Conservation (phyloP, 2,329 filamentous ascomycete species). For the Fusarium sp. region DNA sequence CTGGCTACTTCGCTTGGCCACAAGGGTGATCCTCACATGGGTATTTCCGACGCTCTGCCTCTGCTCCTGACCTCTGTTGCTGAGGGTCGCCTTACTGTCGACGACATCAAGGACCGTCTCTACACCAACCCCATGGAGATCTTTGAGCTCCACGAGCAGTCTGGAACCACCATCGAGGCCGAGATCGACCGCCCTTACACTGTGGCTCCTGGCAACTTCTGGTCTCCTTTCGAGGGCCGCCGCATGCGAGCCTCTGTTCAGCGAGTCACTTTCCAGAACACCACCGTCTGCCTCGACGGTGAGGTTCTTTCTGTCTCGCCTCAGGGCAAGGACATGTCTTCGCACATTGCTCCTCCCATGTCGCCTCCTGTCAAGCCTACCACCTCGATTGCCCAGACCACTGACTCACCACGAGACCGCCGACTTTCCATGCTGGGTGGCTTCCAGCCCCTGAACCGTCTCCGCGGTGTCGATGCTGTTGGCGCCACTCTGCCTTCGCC, state of each 20-base stretch:
- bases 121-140: constrained; percentile 84
- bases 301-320: constrained; percentile 64
- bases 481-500: constrained; percentile 35
- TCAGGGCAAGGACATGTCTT: constrained; percentile 80
- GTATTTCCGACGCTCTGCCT: constrained; percentile 79
- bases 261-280: constrained; percentile 79
- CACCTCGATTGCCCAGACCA: constrained; percentile 51
- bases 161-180: constrained; percentile 77
- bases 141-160: constrained; percentile 84
- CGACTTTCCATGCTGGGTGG: constrained; percentile 48
- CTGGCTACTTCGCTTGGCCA: constrained; percentile 68
- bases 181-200: constrained; percentile 79
- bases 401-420: constrained; percentile 52
- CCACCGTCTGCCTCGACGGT: constrained; percentile 80
- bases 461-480: constrained; percentile 46
- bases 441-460: constrained; percentile 47
- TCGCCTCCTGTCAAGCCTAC: constrained; percentile 70
- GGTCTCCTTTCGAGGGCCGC: constrained; percentile 80
- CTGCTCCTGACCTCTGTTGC: constrained; percentile 80
- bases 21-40: constrained; percentile 68
- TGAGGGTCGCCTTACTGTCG: constrained; percentile 77
- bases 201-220: constrained; percentile 59
- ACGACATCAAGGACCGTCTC: constrained; percentile 76
- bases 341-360: constrained; percentile 66
- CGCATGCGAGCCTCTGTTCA: constrained; percentile 76